These are phyloP conservation scores for Candida freyschussii DNA, from an alignment of 1,139 yeast genomes.

Conservation along the genomic window DNA sequence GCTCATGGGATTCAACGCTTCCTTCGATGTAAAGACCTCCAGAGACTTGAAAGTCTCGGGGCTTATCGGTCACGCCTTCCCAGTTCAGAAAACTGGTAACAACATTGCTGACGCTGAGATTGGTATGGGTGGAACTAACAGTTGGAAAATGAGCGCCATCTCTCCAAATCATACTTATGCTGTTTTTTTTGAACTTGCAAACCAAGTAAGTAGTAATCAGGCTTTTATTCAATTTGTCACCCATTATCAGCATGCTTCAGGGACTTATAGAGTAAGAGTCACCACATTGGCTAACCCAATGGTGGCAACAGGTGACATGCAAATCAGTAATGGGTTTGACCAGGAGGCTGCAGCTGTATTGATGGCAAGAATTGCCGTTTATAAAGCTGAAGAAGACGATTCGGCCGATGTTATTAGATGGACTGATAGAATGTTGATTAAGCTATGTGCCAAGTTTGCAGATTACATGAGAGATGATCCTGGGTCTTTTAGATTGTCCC, in stretches of 20 bases:
- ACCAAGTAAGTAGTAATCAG: constrained; percentile 38
- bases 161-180: constrained; percentile 87
- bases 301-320: constrained; percentile 39
- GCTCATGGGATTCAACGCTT: constrained; percentile 83
- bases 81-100: constrained; percentile 33
- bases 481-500: constrained; percentile 70
- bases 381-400: constrained; percentile 77
- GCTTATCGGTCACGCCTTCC: constrained; percentile 78
- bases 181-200: constrained; percentile 79
- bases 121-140: constrained; percentile 88
- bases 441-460: constrained; percentile 83
- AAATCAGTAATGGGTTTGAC: constrained; percentile 69
- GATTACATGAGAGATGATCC: constrained; percentile 78
- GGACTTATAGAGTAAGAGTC: constrained; percentile 81
- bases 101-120: constrained; percentile 90
- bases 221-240: constrained; percentile 61
- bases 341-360: constrained; percentile 98
- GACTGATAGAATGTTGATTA: constrained; percentile 80
- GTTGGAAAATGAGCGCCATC: constrained; percentile 78
- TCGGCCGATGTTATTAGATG: constrained; percentile 75
- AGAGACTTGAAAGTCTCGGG: constrained; percentile 89
- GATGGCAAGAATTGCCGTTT: constrained; percentile 90
- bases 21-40: constrained; percentile 82
- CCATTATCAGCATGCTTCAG: constrained; percentile 74
- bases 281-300: constrained; percentile 72